Evolutionary conservation across 2,329 filamentous ascomycete species (phyloP).

Genomic region (Botrytis byssoidea): DNA sequence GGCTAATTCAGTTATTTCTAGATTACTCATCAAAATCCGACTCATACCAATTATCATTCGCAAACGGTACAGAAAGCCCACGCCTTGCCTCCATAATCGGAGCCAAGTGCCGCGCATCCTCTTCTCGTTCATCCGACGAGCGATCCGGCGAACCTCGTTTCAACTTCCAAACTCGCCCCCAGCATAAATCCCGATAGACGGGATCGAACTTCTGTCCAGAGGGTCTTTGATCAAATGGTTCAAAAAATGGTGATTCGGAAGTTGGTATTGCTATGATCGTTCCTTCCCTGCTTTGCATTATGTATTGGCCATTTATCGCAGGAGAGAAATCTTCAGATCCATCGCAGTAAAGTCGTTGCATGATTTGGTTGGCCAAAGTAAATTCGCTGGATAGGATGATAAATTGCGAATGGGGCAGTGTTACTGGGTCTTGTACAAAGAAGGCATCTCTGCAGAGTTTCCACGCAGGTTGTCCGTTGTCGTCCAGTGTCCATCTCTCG

Average conservation of each 20-base stretch:
- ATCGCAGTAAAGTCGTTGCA: neutral
- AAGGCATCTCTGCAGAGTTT: neutral
- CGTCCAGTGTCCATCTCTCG: neutral
- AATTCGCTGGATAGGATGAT: neutral
- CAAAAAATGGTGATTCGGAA: fast-evolving
- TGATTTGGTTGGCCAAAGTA: neutral
- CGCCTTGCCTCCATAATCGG: neutral
- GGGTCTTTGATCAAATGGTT: neutral
- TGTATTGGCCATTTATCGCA: neutral
- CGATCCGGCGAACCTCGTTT: neutral
- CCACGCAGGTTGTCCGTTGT: neutral
- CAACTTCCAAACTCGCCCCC: neutral
- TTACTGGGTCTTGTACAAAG: neutral
- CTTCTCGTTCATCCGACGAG: neutral
- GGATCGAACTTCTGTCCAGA: neutral
- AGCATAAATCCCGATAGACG: neutral
- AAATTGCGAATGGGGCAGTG: neutral
- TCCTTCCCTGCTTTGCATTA: neutral
- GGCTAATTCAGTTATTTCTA: neutral
- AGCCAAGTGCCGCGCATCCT: neutral
- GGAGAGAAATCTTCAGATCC: neutral
- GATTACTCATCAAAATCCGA: neutral
- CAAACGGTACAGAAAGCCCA: neutral
- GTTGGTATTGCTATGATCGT: neutral
- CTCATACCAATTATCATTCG: neutral